phyloP scores from a whole-genome alignment of 768 basidiomycete genomes.

The Tylopilus plumbeoviolaceoides region DNA sequence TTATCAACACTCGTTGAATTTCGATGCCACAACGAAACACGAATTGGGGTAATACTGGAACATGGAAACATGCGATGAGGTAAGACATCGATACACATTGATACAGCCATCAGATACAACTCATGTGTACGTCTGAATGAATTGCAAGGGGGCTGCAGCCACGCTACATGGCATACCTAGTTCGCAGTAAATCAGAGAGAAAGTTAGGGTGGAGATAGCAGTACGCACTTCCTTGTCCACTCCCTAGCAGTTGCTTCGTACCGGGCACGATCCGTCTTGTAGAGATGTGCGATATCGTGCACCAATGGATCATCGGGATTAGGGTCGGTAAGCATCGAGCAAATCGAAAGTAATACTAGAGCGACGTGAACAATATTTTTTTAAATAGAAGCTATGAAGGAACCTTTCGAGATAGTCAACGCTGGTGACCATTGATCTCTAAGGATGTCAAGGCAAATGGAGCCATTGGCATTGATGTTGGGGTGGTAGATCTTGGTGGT shows the following conservation, averaged over 20 bases:
- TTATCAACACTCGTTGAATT: constrained; percentile 17
- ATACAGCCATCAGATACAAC: constrained; percentile 31
- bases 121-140: constrained; percentile 19
- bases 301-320: constrained; percentile 99
- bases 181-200: background rate
- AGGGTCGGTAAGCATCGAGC: constrained; percentile 98
- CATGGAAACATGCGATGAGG: constrained; percentile 30
- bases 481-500: constrained; percentile 99
- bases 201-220: background rate
- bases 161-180: constrained; percentile 53
- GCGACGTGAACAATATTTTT: background rate
- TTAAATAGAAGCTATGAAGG: constrained; percentile 16
- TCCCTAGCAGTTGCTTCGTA: constrained; percentile 98
- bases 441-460: constrained; percentile 97
- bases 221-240: constrained; percentile 96
- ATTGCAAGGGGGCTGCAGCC: constrained; percentile 22
- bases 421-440: constrained; percentile 99
- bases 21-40: constrained; percentile 17
- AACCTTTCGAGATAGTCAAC: constrained; percentile 97
- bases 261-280: constrained; percentile 97
- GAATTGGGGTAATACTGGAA: constrained; percentile 30
- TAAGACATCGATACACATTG: constrained; percentile 33
- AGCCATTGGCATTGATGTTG: constrained; percentile 99
- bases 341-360: constrained; percentile 92
- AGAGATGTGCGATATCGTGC: constrained; percentile 96